These are phyloP conservation scores for Colletotrichum truncatum DNA, from an alignment of 2,329 filamentous ascomycete genomes.

Conservation along the genomic window DNA sequence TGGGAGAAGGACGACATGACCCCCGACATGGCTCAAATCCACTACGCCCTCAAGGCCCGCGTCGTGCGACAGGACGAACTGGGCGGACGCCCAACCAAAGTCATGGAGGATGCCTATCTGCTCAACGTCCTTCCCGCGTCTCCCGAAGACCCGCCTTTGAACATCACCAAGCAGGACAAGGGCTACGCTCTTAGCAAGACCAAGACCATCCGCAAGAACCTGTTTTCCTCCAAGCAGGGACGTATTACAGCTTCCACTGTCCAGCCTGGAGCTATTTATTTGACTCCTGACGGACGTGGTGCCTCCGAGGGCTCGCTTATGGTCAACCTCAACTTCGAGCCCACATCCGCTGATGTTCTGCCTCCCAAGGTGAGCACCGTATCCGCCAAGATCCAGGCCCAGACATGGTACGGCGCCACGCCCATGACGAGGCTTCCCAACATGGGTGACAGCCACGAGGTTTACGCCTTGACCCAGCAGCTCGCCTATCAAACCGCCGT, in stretches of 20 bases:
- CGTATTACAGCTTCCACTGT: constrained; percentile 54
- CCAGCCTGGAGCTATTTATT: constrained; percentile 58
- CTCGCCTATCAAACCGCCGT: constrained; percentile 57
- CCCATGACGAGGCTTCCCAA: constrained; percentile 59
- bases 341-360: constrained; percentile 49
- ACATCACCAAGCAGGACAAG: constrained; percentile 55
- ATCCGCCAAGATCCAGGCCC: constrained; percentile 59
- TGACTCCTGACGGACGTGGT: constrained; percentile 58
- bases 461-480: constrained; percentile 36
- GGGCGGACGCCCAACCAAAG: constrained; percentile 36
- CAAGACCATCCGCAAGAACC: constrained; percentile 62
- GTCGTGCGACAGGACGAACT: constrained; percentile 44
- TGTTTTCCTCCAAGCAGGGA: constrained; percentile 62
- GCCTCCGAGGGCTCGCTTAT: constrained; percentile 52
- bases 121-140: constrained; percentile 63
- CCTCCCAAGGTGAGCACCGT: constrained; percentile 60
- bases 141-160: constrained; percentile 60
- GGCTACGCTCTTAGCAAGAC: constrained; percentile 59
- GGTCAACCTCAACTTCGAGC: constrained; percentile 58
- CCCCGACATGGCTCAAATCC: constrained; percentile 62
- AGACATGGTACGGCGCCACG: constrained; percentile 61
- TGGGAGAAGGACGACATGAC: constrained; percentile 65
- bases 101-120: constrained; percentile 52
- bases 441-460: constrained; percentile 56
- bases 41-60: constrained; percentile 62